Evolutionary conservation across 73 alveolate genomes (phyloP).

Genomic region (Blepharisma stoltei): DNA sequence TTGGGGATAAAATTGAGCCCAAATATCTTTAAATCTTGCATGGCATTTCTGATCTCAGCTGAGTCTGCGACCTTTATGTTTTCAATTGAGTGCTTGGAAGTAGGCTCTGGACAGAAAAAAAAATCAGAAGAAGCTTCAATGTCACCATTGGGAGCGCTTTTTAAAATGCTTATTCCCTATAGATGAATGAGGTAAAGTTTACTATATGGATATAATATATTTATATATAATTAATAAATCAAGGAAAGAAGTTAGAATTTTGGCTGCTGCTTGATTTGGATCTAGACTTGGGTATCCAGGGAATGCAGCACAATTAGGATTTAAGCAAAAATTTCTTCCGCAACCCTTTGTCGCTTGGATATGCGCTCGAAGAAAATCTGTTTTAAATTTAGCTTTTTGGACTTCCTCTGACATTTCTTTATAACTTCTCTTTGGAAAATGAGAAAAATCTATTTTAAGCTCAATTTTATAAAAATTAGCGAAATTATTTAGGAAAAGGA

Average conservation of each 20-base stretch:
- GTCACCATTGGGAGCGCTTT: background rate
- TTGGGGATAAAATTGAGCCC: too few species aligned
- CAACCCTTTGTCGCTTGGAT: background rate
- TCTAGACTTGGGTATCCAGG: background rate
- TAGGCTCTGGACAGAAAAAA: constrained; percentile 7
- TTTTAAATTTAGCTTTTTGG: too few species aligned
- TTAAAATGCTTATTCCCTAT: background rate
- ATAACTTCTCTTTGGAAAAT: too few species aligned
- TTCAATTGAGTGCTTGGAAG: background rate
- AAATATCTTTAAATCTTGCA: background rate
- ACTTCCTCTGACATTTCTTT: too few species aligned
- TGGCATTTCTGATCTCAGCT: background rate
- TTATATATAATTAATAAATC: too few species aligned
- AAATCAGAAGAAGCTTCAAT: background rate
- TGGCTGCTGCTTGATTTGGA: background rate
- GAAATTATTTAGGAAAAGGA: too few species aligned
- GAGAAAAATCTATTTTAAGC: too few species aligned
- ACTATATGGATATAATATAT: too few species aligned
- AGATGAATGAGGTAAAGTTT: too few species aligned
- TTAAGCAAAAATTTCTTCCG: background rate
- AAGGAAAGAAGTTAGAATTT: too few species aligned
- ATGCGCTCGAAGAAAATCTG: background rate
- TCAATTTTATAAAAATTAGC: too few species aligned
- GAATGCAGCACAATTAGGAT: background rate
- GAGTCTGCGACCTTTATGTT: background rate